phyloP scores from a whole-genome alignment of 192 early-diverging fungal species.

The Podila clonocystis region DNA sequence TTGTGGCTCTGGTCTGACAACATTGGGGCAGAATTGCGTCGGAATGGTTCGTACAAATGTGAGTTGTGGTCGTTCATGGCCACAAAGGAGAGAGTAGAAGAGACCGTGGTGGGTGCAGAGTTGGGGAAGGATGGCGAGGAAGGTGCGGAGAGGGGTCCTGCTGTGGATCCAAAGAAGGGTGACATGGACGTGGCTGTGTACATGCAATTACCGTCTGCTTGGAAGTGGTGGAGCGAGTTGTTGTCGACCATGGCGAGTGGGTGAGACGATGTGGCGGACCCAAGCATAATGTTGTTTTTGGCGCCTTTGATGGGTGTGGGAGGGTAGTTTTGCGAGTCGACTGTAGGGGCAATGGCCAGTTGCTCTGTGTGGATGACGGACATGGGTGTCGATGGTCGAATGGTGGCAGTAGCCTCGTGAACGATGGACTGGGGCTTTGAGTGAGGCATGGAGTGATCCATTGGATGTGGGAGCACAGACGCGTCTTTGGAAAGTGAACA shows the following conservation, averaged over 20 bases:
- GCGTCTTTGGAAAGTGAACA: too few relatives aligned
- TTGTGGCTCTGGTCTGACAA: constrained; percentile 19
- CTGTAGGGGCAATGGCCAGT: constrained; percentile 9
- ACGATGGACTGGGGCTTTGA: not conserved
- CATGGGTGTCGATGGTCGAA: constrained; percentile 3
- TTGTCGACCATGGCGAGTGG: constrained; percentile 28
- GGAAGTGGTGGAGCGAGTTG: constrained; percentile 44
- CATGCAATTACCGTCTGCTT: constrained; percentile 18
- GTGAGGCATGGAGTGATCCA: not conserved
- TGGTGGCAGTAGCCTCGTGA: not conserved
- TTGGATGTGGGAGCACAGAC: too few relatives aligned
- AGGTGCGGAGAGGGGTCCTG: constrained; percentile 6
- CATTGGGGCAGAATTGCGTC: constrained; percentile 35
- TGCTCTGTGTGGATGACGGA: constrained; percentile 7
- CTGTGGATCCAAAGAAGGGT: constrained; percentile 4
- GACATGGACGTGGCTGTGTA: constrained; percentile 10
- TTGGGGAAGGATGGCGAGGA: constrained; percentile 7
- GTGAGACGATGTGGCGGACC: constrained; percentile 18
- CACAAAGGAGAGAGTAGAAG: constrained; percentile 21
- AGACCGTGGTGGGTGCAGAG: constrained; percentile 6
- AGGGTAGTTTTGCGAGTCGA: constrained; percentile 20
- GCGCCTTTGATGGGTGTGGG: constrained; percentile 17
- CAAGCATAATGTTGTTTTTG: constrained; percentile 38
- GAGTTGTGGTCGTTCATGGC: constrained; percentile 27
- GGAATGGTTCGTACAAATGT: constrained; percentile 10